Conservation (phyloP, 768 basidiomycete species). For the Pluteus cervinus region DNA sequence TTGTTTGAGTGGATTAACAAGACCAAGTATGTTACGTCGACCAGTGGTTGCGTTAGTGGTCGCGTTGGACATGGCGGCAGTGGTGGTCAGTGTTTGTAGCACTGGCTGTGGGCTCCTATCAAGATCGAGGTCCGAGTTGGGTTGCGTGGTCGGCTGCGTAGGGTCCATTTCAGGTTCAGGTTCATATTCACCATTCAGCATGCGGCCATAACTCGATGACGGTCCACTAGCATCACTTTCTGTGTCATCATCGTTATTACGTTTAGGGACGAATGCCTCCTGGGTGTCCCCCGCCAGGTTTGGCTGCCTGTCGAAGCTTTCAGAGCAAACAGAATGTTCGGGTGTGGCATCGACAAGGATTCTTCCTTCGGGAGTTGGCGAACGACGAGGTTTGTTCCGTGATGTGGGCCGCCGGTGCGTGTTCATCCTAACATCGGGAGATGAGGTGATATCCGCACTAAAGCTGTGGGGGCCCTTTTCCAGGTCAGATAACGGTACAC, state of each 20-base stretch:
- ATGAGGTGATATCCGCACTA: too few relatives aligned
- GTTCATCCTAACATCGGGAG: too few relatives aligned
- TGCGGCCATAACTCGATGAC: conserved; percentile 34
- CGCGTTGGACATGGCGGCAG: not conserved
- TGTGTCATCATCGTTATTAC: conserved; percentile 10
- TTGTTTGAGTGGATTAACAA: conserved; percentile 10
- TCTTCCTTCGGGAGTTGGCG: conserved; percentile 11
- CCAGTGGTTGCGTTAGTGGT: conserved; percentile 5
- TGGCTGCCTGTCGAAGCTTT: conserved; percentile 20
- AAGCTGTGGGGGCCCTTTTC: conserved; percentile 18
- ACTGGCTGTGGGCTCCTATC: too few relatives aligned
- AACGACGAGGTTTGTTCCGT: conserved; percentile 4
- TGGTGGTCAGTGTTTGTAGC: too few relatives aligned
- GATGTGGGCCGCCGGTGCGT: too few relatives aligned
- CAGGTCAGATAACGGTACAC: conserved; percentile 54
- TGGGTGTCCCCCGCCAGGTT: too few relatives aligned
- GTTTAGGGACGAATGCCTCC: too few relatives aligned
- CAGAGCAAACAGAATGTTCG: conserved; percentile 35
- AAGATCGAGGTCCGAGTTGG: too few relatives aligned
- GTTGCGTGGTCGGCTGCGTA: conserved; percentile 13
- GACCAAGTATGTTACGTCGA: conserved; percentile 6
- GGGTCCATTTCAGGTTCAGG: conserved; percentile 14
- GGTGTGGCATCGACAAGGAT: conserved; percentile 53
- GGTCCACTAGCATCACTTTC: conserved; percentile 19
- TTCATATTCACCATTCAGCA: conserved; percentile 27